These are phyloP conservation scores for Alternaria consortialis DNA, from an alignment of 2,329 filamentous ascomycete genomes.

Conservation along the genomic window DNA sequence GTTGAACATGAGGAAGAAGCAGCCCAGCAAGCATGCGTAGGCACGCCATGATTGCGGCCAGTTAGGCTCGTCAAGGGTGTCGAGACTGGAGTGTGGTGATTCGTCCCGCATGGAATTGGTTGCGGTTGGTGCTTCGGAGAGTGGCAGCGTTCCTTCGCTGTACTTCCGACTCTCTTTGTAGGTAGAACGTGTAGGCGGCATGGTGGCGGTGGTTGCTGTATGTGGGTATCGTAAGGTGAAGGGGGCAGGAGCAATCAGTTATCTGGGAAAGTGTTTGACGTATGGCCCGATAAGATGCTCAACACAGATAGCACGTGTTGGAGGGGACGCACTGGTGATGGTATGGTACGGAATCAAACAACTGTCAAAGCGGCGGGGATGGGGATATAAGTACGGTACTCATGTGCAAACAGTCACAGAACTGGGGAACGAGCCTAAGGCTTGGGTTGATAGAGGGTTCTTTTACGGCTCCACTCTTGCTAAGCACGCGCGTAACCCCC, in stretches of 20 bases:
- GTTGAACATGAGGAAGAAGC: conserved; percentile 63
- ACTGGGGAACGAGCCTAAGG: conserved; percentile 29
- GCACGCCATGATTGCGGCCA: conserved; percentile 59
- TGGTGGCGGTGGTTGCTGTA: conserved; percentile 22
- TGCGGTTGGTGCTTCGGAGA: conserved; percentile 35
- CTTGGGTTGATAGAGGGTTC: conserved; percentile 27
- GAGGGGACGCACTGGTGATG: conserved; percentile 26
- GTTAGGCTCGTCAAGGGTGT: conserved; percentile 42
- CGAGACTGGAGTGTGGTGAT: conserved; percentile 24
- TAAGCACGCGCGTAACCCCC: conserved; percentile 41
- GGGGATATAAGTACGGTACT: conserved; percentile 33
- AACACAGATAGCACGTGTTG: conserved; percentile 28
- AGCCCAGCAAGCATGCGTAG: conserved; percentile 56
- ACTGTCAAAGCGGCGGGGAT: conserved; percentile 19
- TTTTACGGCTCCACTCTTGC: conserved; percentile 31
- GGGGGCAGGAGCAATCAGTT: conserved; percentile 18
- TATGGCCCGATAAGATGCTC: conserved; percentile 23
- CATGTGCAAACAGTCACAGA: conserved; percentile 23
- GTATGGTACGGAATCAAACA: conserved; percentile 12
- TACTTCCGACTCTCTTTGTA: conserved; percentile 34
- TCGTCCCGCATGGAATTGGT: conserved; percentile 36
- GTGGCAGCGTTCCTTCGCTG: conserved; percentile 31
- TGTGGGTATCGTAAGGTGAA: neutral
- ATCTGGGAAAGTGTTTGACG: conserved; percentile 17
- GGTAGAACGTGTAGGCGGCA: conserved; percentile 21